phyloP scores from a whole-genome alignment of 108 stramenopile species.

The Licmophora abbreviata region DNA sequence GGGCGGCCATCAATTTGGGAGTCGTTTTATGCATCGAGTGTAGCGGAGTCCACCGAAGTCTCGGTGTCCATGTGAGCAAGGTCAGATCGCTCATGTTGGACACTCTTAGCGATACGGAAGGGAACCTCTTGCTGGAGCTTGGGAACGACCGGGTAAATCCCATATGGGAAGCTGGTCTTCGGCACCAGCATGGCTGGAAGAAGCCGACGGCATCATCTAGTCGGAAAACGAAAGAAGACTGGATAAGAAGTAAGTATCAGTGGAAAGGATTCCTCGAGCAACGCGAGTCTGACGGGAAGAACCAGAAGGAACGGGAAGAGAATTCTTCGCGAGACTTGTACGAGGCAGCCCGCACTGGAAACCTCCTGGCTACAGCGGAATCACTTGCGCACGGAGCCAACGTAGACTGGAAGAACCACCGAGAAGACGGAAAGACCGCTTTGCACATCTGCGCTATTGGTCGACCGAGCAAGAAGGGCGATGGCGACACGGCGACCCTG shows the following conservation, averaged over 20 bases:
- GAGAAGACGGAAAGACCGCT: conserved; percentile 49
- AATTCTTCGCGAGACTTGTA: conserved; percentile 56
- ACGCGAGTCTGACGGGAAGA: conserved; percentile 36
- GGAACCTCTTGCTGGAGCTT: conserved; percentile 41
- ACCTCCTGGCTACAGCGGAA: conserved; percentile 45
- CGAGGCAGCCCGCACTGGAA: conserved; percentile 46
- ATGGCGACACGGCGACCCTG: too few relatives aligned
- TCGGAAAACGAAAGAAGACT: conserved; percentile 70
- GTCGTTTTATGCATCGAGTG: conserved; percentile 94
- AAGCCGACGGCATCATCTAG: conserved; percentile 43
- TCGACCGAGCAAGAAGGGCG: conserved; percentile 20
- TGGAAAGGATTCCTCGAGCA: conserved; percentile 83
- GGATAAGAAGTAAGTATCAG: conserved; percentile 82
- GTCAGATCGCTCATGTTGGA: conserved; percentile 80
- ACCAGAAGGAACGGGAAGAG: conserved; percentile 43
- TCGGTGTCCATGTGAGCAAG: conserved; percentile 96
- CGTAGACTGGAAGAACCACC: conserved; percentile 57
- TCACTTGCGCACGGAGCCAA: conserved; percentile 74
- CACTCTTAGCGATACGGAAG: conserved; percentile 51
- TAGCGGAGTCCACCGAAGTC: conserved; percentile 94
- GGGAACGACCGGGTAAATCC: conserved; percentile 71
- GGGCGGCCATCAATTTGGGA: conserved; percentile 83
- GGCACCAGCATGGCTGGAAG: conserved; percentile 75
- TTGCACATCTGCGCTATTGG: conserved; percentile 53
- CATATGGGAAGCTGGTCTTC: conserved; percentile 76